Base-by-base conservation (phyloP, 78 protist species). In the Chrysochromulina tobinii region DNA sequence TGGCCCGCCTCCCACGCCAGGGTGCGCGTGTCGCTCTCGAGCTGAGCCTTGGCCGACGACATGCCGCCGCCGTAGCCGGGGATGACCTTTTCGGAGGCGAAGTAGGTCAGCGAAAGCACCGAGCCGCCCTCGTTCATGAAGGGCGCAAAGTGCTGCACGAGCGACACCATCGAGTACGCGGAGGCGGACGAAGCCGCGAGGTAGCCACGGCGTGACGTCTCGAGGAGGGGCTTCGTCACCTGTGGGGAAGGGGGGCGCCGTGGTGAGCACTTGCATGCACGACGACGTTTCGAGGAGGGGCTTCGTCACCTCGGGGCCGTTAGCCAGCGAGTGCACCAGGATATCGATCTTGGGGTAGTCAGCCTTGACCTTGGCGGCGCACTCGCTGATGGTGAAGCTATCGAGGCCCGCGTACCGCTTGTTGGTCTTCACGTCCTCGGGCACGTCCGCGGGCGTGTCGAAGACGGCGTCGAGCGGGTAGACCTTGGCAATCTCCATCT, bases 281-380 rank as follows among this genome's bases (percentile, higher is more conserved):
- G 38, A 38, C 54, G 54, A 27, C 27, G 93, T 91, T 59, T 91
- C 90, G 48, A 91, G 90, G 9, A 91, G 86, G 15, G 93, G 93
- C 81, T 85, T 84, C 38, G 67, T 68, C 17, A 92, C 94, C 75
- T 92, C 94, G 1, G 94, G 94, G 51, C 94, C 94, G 59, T 92
- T 92, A 75, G 94, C 94, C 21, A 92, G 94, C 18, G 94, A 92
- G 86, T 92, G 94, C 51, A 92, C 87, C 48, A 92, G 94, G 75
- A 92, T 73, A 48, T 92, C 94, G 50, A 92, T 57, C 88, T 92
- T 85, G 69, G 91, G 91, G 59, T 54, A 85, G 89, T 91, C 93
- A 14, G 54, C 85, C 53, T 4, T 68, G 61, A 81, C 89, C 17
- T 17, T 50, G 38, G 2, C 18, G n/a, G 90, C 89, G 54, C 23